A percentile compares a stretch with the other conserved stretches of the same genome.
Conservation (phyloP, 1,284 basidiomycete genomes). For the Entoloma clypeatum region DNA sequence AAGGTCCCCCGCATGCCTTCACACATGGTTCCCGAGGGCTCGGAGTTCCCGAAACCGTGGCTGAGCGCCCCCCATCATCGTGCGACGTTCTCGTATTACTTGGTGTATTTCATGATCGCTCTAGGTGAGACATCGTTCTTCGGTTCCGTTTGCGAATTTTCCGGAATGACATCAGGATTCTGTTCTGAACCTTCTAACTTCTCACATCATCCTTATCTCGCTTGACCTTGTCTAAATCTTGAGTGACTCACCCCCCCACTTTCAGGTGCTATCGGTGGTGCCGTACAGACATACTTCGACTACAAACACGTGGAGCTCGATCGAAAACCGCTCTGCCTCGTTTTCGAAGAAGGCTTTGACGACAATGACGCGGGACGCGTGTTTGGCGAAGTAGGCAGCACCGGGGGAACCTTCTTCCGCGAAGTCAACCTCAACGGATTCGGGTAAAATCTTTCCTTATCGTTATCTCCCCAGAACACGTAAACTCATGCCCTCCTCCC, state of each 20-base stretch:
- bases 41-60: constrained; percentile 56
- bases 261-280: constrained; percentile 45
- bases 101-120: constrained; percentile 49
- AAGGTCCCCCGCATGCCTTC: constrained; percentile 35
- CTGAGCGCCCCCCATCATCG: constrained; percentile 46
- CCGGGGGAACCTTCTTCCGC: constrained; percentile 52
- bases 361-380: constrained; percentile 37
- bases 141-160: too few species aligned
- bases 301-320: constrained; percentile 42
- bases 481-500: not conserved
- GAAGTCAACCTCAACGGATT: constrained; percentile 79
- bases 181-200: too few species aligned
- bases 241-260: constrained; percentile 39
- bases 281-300: constrained; percentile 45
- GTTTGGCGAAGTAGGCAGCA: constrained; percentile 31
- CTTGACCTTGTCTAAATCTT: constrained; percentile 53
- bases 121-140: too few species aligned
- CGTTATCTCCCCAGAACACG: not conserved
- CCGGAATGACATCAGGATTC: not conserved
- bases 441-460: constrained; percentile 43
- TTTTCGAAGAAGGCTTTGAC: constrained; percentile 69
- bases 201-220: constrained; percentile 41
- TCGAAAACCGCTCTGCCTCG: constrained; percentile 52
- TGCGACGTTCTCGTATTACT: constrained; percentile 51
- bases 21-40: constrained; percentile 32